A percentile compares a stretch with the other conserved stretches of the same genome.
These are phyloP conservation scores for Xylaria sp. DNA, from an alignment of 2,329 filamentous ascomycete genomes.

Conservation along the genomic window DNA sequence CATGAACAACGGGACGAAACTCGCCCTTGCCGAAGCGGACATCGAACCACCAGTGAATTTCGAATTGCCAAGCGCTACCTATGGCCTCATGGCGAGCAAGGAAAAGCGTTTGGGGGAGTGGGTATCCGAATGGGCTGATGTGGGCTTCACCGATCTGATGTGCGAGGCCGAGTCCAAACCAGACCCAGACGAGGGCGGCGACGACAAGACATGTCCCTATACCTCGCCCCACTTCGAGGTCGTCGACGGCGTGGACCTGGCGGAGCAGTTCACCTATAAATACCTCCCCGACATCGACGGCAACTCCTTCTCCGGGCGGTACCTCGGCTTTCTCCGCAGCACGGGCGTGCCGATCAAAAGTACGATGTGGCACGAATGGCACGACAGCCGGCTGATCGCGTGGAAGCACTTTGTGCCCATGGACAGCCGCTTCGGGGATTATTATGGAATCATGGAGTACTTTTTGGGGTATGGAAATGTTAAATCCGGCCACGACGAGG, in stretches of 20 bases:
- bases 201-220: constrained; percentile 50
- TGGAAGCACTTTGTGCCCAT: constrained; percentile 86
- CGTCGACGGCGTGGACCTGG: constrained; percentile 49
- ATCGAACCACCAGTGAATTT: constrained; percentile 57
- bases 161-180: constrained; percentile 48
- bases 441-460: constrained; percentile 76
- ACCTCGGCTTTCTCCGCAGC: constrained; percentile 71
- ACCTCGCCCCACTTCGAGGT: constrained; percentile 53
- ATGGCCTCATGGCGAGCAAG: constrained; percentile 53
- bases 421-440: constrained; percentile 74
- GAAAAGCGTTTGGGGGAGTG: constrained; percentile 54
- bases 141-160: constrained; percentile 61
- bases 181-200: constrained; percentile 40
- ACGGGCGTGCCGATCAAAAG: constrained; percentile 77
- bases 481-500: constrained; percentile 56
- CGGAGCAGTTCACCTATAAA: constrained; percentile 66
- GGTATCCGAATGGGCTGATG: constrained; percentile 56
- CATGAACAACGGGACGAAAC: constrained; percentile 71
- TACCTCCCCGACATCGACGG: constrained; percentile 80
- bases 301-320: constrained; percentile 72
- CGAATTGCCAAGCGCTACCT: constrained; percentile 54
- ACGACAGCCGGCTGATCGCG: constrained; percentile 72
- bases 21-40: constrained; percentile 55
- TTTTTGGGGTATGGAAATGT: constrained; percentile 66
- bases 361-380: constrained; percentile 81